These are phyloP conservation scores for Ogataea dorogensis DNA, from an alignment of 805 yeast genomes.

Conservation along the genomic window DNA sequence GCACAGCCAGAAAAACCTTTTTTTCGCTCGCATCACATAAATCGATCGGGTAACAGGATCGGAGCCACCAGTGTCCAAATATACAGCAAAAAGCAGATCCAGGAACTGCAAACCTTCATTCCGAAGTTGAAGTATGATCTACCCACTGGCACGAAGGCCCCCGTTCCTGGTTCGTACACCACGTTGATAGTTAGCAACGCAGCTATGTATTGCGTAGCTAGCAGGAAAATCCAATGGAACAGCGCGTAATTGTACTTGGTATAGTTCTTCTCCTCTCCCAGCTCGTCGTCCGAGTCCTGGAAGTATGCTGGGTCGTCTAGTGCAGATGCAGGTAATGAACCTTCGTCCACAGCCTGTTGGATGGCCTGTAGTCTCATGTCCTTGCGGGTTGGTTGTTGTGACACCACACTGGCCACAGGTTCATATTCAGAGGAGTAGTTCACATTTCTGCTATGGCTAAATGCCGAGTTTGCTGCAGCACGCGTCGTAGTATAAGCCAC, in stretches of 20 bases:
- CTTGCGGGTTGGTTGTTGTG: constrained; percentile 54
- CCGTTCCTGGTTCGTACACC: constrained; percentile 74
- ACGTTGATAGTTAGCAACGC: constrained; percentile 91
- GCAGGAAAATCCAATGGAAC: constrained; percentile 86
- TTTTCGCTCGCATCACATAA: constrained; percentile 31
- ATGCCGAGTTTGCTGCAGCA: constrained; percentile 83
- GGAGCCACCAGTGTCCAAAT: constrained; percentile 94
- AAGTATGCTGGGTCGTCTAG: constrained; percentile 69
- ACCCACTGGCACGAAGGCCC: constrained; percentile 95
- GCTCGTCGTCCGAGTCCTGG: constrained; percentile 40
- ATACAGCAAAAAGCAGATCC: constrained; percentile 85
- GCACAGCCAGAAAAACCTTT: constrained; percentile 8
- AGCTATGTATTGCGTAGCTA: constrained; percentile 97
- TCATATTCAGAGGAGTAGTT: constrained; percentile 34
- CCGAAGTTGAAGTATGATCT: constrained; percentile 93
- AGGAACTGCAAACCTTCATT: constrained; percentile 89
- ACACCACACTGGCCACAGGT: constrained; percentile 40
- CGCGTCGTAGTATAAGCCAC: constrained; percentile 96
- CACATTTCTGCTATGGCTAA: constrained; percentile 38
- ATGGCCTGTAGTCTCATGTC: constrained; percentile 86
- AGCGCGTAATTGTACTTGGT: constrained; percentile 83
- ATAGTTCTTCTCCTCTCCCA: constrained; percentile 57
- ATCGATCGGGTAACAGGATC: constrained; percentile 84
- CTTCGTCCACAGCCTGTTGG: constrained; percentile 93
- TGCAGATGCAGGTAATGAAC: constrained; percentile 92